Conservation (phyloP, 1,284 basidiomycete genomes). For the Tilletia walkeri region DNA sequence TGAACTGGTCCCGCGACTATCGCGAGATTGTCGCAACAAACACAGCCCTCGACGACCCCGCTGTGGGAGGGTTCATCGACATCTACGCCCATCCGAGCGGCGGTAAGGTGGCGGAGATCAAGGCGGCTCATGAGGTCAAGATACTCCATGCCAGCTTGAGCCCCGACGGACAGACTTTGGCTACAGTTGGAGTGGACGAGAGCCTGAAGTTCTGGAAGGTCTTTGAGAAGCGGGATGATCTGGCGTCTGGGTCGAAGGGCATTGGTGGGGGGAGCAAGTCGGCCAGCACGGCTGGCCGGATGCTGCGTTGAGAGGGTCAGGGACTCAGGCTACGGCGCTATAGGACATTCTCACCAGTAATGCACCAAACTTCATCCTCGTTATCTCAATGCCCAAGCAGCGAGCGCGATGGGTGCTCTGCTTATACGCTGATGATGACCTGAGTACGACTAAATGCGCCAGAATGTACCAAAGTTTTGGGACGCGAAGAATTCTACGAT, state of each 20-base stretch:
- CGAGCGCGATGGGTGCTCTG: too few relatives aligned
- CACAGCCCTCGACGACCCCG: slow-evolving; percentile 59
- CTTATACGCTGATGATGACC: too few relatives aligned
- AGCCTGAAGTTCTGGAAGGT: slow-evolving; percentile 54
- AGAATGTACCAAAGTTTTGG: too few relatives aligned
- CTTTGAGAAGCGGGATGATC: slow-evolving; percentile 40
- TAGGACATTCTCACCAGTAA: too few relatives aligned
- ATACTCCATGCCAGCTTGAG: slow-evolving; percentile 43
- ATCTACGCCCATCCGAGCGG: slow-evolving; percentile 52
- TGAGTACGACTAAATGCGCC: too few relatives aligned
- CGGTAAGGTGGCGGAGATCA: slow-evolving; percentile 47
- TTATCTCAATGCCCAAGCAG: too few relatives aligned
- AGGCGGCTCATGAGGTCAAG: slow-evolving; percentile 45
- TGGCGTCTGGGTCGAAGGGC: slow-evolving; percentile 13
- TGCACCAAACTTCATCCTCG: too few relatives aligned
- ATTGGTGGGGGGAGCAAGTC: slow-evolving; percentile 6
- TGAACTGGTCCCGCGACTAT: slow-evolving; percentile 82
- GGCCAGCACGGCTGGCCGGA: not conserved
- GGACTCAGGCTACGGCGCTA: too few relatives aligned
- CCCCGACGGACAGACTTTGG: slow-evolving; percentile 52
- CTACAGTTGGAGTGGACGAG: slow-evolving; percentile 52
- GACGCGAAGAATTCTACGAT: too few relatives aligned
- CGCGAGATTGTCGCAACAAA: slow-evolving; percentile 92
- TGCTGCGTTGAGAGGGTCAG: not conserved
- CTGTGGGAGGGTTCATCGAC: slow-evolving; percentile 40